Percentiles rank a stretch among this genome's conserved stretches.
phyloP scores from a whole-genome alignment of 2,329 filamentous ascomycete species.

The Amauroascus verrucosus region DNA sequence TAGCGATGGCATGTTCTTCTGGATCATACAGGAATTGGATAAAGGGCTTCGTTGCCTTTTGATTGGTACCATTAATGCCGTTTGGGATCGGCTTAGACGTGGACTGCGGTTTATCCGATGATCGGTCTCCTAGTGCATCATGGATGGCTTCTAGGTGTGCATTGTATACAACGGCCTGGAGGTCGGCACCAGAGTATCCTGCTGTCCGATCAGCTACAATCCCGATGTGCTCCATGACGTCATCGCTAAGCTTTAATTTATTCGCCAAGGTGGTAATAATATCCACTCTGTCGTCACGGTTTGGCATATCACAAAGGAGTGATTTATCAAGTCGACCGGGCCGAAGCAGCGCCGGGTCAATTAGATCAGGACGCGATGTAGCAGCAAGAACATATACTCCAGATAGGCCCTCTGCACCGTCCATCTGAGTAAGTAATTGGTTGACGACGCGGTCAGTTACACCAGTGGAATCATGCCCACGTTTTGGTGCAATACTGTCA shows the following conservation, averaged over 20 bases:
- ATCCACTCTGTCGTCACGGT: slow-evolving; percentile 68
- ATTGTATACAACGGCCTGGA: slow-evolving; percentile 92
- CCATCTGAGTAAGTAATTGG: slow-evolving; percentile 96
- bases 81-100: slow-evolving; percentile 24
- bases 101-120: slow-evolving; percentile 33
- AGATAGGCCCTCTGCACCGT: slow-evolving; percentile 86
- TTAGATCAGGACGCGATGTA: slow-evolving; percentile 84
- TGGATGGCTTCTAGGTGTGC: slow-evolving; percentile 96
- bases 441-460: slow-evolving; percentile 99
- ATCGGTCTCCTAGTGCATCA: slow-evolving; percentile 61
- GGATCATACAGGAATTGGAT: slow-evolving; percentile 74
- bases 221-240: slow-evolving; percentile 53
- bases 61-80: slow-evolving; percentile 15
- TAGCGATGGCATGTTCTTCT: slow-evolving; percentile 42
- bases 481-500: slow-evolving; percentile 92
- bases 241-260: slow-evolving; percentile 63
- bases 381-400: slow-evolving; percentile 95
- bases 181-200: slow-evolving; percentile 85
- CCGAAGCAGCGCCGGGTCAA: slow-evolving; percentile 83
- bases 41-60: slow-evolving; percentile 41
- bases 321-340: slow-evolving; percentile 91
- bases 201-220: slow-evolving; percentile 72
- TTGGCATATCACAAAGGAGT: slow-evolving; percentile 80
- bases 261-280: slow-evolving; percentile 76
- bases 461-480: slow-evolving; percentile 91